Percentiles rank a stretch among this genome's conserved stretches.
phyloP scores from a whole-genome alignment of 2,329 filamentous ascomycete genomes.

The Didymellaceae sp. region DNA sequence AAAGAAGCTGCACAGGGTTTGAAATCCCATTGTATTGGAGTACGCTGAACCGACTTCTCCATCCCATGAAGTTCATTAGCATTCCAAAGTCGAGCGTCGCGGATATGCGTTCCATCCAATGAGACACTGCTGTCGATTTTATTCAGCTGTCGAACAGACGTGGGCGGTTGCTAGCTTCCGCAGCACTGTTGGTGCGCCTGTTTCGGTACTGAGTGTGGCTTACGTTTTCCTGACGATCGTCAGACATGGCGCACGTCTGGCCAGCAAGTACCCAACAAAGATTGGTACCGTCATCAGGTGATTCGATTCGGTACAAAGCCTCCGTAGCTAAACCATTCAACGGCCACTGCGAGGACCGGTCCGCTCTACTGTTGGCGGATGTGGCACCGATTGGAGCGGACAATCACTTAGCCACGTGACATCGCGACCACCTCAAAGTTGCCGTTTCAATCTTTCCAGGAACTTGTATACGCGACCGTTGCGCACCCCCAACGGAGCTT shows the following conservation, averaged over 20 bases:
- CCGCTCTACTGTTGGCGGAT: neutral
- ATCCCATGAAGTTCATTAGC: neutral
- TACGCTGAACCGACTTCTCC: neutral
- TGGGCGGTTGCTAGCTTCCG: slow-evolving; percentile 5
- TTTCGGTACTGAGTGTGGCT: slow-evolving; percentile 1
- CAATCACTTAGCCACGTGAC: too few relatives aligned
- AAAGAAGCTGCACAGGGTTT: neutral
- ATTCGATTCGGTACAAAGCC: neutral
- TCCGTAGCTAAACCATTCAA: slow-evolving; percentile 2
- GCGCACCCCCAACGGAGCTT: neutral
- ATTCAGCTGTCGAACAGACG: slow-evolving; percentile 3
- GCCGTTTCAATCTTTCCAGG: neutral
- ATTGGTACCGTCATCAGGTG: too few relatives aligned
- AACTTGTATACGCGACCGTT: slow-evolving; percentile 6
- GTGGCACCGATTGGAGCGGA: neutral
- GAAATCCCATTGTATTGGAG: neutral
- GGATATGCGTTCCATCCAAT: slow-evolving; percentile 5
- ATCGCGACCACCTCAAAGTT: too few relatives aligned
- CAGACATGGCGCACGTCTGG: slow-evolving; percentile 1
- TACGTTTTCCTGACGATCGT: slow-evolving; percentile 2
- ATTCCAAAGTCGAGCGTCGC: neutral
- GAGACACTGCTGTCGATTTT: neutral
- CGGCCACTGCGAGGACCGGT: slow-evolving; percentile 2
- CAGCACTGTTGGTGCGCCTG: too few relatives aligned
- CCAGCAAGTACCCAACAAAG: too few relatives aligned